Percentiles rank a stretch among this genome's conserved stretches.
Evolutionary conservation across 2,329 filamentous ascomycete genomes (phyloP).

Genomic region (Capronia coronata): DNA sequence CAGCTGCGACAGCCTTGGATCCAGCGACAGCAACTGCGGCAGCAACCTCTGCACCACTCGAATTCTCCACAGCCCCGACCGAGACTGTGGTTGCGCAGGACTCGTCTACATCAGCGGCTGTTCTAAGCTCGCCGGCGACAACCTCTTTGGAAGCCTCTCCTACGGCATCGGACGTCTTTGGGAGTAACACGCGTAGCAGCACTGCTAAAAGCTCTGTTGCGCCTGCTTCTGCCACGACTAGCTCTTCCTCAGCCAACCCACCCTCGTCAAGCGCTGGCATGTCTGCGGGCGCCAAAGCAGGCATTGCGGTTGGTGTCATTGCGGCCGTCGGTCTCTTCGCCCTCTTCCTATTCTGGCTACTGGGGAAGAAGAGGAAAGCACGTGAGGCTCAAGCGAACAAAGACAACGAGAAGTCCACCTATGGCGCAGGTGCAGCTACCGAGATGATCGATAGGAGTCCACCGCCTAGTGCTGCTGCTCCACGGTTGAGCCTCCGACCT

Average conservation of each 20-base stretch:
- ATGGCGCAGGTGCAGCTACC: conserved; percentile 31
- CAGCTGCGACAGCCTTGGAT: conserved; percentile 2
- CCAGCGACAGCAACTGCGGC: conserved; percentile 4
- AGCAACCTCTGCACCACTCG: conserved; percentile 1
- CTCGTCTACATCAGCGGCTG: conserved; percentile 24
- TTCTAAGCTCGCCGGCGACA: conserved; percentile 9
- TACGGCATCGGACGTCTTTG: conserved; percentile 14
- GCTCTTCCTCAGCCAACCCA: conserved; percentile 14
- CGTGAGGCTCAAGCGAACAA: conserved; percentile 43
- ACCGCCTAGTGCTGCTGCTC: conserved; percentile 50
- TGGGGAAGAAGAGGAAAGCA: conserved; percentile 63
- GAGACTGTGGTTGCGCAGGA: conserved; percentile 3
- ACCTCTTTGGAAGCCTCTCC: conserved; percentile 16
- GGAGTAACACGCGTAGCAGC: conserved; percentile 7
- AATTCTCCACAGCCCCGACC: conserved; percentile 1
- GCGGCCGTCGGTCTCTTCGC: conserved; percentile 60
- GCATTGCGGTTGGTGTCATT: conserved; percentile 76
- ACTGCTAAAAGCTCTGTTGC: conserved; percentile 8
- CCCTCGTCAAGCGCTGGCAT: conserved; percentile 35
- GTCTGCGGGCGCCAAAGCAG: conserved; percentile 58
- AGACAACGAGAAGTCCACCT: conserved; percentile 59
- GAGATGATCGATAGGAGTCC: conserved; percentile 31
- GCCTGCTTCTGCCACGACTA: conserved; percentile 20
- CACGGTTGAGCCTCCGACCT: conserved; percentile 77
- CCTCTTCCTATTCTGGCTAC: conserved; percentile 63